phyloP scores from a whole-genome alignment of 106 monocot species.

The Acorus gramineus region DNA sequence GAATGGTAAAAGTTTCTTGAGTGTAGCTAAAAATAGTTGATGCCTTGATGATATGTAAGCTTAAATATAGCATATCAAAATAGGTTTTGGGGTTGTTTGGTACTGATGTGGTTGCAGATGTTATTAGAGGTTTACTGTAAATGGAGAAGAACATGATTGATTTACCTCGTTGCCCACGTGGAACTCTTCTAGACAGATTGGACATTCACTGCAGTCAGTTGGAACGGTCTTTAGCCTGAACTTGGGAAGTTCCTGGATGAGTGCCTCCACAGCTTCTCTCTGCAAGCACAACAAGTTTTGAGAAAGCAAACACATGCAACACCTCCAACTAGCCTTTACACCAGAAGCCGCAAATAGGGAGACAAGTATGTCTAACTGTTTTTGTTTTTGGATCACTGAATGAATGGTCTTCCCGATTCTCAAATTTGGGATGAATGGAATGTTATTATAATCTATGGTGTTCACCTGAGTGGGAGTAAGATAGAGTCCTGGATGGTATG shows the following conservation, averaged over 20 bases:
- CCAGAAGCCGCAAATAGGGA: no score
- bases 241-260: conserved; percentile 97
- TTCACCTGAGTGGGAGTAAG: conserved; percentile 83
- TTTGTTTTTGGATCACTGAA: no score
- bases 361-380: no score
- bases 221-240: conserved; percentile 92
- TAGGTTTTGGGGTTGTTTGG: no score
- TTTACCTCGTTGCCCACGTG: conserved; percentile 79
- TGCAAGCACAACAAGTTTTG: background rate
- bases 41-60: no score
- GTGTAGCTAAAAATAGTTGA: no score
- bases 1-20: background rate
- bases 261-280: conserved; percentile 99
- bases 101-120: background rate
- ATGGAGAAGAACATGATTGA: background rate
- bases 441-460: conserved; percentile 4
- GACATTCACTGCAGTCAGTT: conserved; percentile 95
- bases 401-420: no score
- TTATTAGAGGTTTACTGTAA: no score
- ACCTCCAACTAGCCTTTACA: no score
- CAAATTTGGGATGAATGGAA: no score
- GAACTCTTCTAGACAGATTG: conserved; percentile 97
- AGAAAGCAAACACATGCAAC: no score
- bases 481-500: conserved; percentile 97
- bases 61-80: no score